Evolutionary conservation across 805 yeast genomes (phyloP).

Genomic region (Nakazawaea molendinolei): DNA sequence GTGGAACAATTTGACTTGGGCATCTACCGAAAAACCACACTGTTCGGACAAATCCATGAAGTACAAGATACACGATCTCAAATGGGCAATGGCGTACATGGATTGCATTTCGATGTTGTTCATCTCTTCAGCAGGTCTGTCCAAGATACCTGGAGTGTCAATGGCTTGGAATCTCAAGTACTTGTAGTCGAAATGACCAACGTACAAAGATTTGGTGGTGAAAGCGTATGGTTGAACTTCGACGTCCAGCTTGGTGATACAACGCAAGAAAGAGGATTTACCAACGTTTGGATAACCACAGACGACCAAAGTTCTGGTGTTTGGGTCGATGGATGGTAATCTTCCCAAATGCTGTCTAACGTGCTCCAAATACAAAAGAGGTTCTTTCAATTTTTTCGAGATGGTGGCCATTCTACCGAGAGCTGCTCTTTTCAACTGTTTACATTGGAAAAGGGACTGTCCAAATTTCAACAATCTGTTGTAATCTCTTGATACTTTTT

Average conservation of each 20-base stretch:
- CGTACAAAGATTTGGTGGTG: constrained; percentile 95
- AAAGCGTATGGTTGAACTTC: constrained; percentile 99
- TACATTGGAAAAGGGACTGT: constrained; percentile 96
- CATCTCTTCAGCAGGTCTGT: constrained; percentile 99
- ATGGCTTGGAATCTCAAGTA: constrained; percentile 97
- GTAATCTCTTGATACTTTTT: constrained; percentile 95
- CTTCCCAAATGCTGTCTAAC: constrained; percentile 99
- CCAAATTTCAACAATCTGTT: constrained; percentile 92
- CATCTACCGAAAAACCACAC: constrained; percentile 97
- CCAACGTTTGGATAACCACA: constrained; percentile 99
- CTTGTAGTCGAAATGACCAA: constrained; percentile 98
- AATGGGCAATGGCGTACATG: constrained; percentile 96
- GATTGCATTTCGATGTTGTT: constrained; percentile 99
- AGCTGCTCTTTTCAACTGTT: constrained; percentile 97
- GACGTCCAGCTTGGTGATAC: constrained; percentile 96
- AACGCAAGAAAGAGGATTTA: constrained; percentile 87
- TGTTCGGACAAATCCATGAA: constrained; percentile 99
- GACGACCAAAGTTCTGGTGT: constrained; percentile 92
- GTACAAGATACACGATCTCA: constrained; percentile 92
- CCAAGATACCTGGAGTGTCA: constrained; percentile 98
- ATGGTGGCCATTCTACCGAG: constrained; percentile 99
- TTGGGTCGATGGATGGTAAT: constrained; percentile 96
- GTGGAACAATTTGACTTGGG: constrained; percentile 94
- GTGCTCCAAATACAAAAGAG: constrained; percentile 89
- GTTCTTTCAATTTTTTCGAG: constrained; percentile 90